phyloP scores from a whole-genome alignment of 345 rosid species.

The Stellera chamaejasme region DNA sequence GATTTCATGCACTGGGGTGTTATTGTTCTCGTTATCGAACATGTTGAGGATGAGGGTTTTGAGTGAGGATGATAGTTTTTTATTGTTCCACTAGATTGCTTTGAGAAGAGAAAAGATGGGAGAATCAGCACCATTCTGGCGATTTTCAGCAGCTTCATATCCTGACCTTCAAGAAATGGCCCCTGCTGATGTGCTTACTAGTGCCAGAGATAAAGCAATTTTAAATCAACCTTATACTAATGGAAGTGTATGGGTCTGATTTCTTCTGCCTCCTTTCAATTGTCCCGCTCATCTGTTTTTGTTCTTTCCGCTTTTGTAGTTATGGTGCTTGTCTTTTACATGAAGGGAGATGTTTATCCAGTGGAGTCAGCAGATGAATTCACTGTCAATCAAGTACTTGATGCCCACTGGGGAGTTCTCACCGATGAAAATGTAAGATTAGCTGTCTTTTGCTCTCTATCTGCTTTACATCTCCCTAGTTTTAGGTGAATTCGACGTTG shows the following conservation, averaged over 20 bases:
- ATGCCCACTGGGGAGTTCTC: constrained; percentile 88
- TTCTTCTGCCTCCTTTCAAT: background rate
- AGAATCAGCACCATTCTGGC: constrained; percentile 91
- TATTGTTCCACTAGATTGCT: constrained; percentile 53
- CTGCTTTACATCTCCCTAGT: background rate
- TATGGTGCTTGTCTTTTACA: constrained; percentile 11
- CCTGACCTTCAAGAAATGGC: constrained; percentile 65
- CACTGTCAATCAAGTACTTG: constrained; percentile 49
- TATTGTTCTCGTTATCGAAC: background rate
- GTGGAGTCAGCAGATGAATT: constrained; percentile 46
- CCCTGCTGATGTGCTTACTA: constrained; percentile 32
- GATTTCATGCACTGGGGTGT: constrained; percentile 9
- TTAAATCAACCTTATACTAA: constrained; percentile 30
- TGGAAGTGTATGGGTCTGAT: constrained; percentile 46
- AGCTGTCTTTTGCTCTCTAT: constrained; percentile 2
- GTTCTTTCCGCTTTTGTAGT: background rate
- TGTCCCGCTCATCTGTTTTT: background rate
- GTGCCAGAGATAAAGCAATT: constrained; percentile 32
- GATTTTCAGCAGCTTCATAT: constrained; percentile 95
- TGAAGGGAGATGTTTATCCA: constrained; percentile 81
- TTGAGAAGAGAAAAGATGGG: constrained; percentile 91
- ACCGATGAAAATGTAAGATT: constrained; percentile 55
- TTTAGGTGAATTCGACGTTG: background rate
- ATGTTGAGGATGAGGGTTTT: background rate
- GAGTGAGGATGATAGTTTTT: background rate